Evolutionary conservation across 768 basidiomycete species (phyloP).

Genomic region (Kwoniella botswanensis): DNA sequence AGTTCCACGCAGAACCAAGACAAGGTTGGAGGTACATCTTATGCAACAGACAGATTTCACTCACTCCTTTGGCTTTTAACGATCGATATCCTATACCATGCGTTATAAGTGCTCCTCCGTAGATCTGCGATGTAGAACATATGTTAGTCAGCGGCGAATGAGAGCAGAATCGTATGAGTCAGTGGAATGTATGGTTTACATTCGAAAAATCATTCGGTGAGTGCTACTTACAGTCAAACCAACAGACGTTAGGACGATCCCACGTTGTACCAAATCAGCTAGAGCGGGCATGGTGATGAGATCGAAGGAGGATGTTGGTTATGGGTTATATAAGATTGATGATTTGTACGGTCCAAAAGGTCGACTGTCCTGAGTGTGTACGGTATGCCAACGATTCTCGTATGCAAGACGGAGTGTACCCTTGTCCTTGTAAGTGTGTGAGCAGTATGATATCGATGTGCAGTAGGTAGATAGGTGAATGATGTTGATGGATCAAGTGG

Average conservation of each 20-base stretch:
- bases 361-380: no score
- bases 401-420: no score
- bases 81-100: slow-evolving; percentile 25
- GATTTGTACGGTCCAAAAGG: no score
- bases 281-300: slow-evolving; percentile 18
- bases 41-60: neutral
- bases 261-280: slow-evolving; percentile 26
- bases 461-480: neutral
- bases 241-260: slow-evolving; percentile 30
- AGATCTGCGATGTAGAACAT: slow-evolving; percentile 4
- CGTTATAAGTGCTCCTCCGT: slow-evolving; percentile 27
- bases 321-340: neutral
- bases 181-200: neutral
- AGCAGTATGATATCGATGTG: neutral
- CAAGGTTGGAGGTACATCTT: no score
- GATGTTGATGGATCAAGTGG: neutral
- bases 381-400: no score
- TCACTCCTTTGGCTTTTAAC: slow-evolving; percentile 24
- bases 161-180: neutral
- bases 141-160: neutral
- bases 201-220: no score
- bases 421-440: no score
- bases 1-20: no score
- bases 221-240: slow-evolving; percentile 23
- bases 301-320: neutral